These are phyloP conservation scores for Epichloe brachyelytri DNA, from an alignment of 2,329 filamentous ascomycete genomes.

Conservation along the genomic window DNA sequence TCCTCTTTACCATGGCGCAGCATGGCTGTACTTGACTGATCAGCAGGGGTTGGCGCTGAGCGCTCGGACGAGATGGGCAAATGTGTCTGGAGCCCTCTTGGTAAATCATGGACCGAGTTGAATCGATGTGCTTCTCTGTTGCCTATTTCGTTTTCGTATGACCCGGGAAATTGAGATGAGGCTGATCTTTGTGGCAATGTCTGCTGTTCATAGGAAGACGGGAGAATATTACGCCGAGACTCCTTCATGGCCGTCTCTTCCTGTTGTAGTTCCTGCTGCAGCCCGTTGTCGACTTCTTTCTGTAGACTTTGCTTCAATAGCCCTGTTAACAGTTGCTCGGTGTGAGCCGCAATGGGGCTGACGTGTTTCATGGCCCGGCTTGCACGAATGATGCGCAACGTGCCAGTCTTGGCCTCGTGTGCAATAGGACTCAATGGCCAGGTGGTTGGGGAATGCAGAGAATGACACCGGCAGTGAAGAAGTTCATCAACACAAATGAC, in stretches of 20 bases:
- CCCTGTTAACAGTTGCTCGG: conserved; percentile 2
- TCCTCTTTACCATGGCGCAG: background rate
- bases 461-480: conserved; percentile 13
- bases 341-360: conserved; percentile 1
- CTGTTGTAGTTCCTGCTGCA: background rate
- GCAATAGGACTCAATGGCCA: conserved; percentile 15
- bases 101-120: background rate
- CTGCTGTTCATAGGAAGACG: background rate
- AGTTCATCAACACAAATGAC: conserved; percentile 9
- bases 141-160: background rate
- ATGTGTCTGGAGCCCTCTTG: background rate
- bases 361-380: conserved; percentile 8
- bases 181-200: background rate
- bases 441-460: conserved; percentile 18
- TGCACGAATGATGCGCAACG: conserved; percentile 16
- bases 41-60: background rate
- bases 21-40: background rate
- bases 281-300: conserved; percentile 2
- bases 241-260: background rate
- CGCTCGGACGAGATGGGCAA: background rate
- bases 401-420: conserved; percentile 17
- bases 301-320: conserved; percentile 2
- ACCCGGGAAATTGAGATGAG: background rate
- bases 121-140: background rate
- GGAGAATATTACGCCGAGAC: background rate